Base-by-base conservation (phyloP, 108 stramenopile genomes). In the Fistulifera pelliculosa region DNA sequence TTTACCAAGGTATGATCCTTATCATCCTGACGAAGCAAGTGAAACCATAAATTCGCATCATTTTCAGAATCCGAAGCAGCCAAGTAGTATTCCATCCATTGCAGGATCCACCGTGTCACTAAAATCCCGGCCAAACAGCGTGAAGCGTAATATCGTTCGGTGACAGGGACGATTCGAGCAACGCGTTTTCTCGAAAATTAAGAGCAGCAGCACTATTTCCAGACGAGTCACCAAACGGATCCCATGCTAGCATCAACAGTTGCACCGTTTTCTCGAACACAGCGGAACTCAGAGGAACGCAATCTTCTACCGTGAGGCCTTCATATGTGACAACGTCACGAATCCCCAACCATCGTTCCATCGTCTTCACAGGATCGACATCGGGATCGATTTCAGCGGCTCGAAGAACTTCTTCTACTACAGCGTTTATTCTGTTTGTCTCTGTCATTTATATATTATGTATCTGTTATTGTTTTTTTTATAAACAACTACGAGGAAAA, bases 1-100 rank as follows among this genome's bases (percentile, higher is more conserved):
- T 28, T 58, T 47, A 77, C 54, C 22, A 77, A 18, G 31, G 58
- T 28, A 31, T 51, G 22, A 23, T 21, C 15, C n/a, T 17, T 45
- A 11, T 4, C 4, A 21, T 21, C 44, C 7, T 19, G 44, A 45
- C 44, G 44, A 17, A 45, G 44, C 21, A 45, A 11, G 11, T 45
- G 44, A 3, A 21, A 4, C 19, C 16, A 45, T 17, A 45, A 21
- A 31, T 19, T 3, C 19, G 7, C 11, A 17, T 17, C 44, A 45
- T 17, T 11, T 45, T 45, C 7, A 45, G 4, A 12, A 6, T 4
- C 21, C 1, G 21, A 2, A 11, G 17, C 17, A 19, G 17, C 19
- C 39, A 56, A 21, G 23, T 56, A 41, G 21, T 18, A 42, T 18
- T 56, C 55, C 55, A 56, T 56, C 55, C 55, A 56, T 21, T 56